A percentile compares a stretch with the other conserved stretches of the same genome.
phyloP scores from a whole-genome alignment of 2,329 filamentous ascomycete species.

The Aspergillus texensis region DNA sequence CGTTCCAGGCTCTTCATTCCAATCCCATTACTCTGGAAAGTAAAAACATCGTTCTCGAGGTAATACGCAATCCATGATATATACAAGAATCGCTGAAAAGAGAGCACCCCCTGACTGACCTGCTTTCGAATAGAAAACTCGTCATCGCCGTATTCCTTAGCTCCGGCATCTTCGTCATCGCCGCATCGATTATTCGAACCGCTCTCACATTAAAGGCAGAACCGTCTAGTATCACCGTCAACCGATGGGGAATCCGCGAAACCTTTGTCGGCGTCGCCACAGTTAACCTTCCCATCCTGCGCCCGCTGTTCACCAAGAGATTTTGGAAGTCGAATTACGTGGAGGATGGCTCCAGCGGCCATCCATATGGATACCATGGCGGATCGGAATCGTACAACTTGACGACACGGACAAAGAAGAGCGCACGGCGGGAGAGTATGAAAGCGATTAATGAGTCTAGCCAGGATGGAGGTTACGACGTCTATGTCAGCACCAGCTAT shows the following conservation, averaged over 20 bases:
- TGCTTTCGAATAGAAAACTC: background rate
- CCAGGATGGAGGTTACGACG: constrained; percentile 1
- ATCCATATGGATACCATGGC: background rate
- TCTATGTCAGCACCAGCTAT: constrained; percentile 5
- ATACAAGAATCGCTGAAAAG: background rate
- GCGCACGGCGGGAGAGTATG: constrained; percentile 1
- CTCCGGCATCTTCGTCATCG: constrained; percentile 9
- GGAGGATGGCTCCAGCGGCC: background rate
- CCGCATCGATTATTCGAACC: constrained; percentile 7
- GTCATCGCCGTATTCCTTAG: constrained; percentile 7
- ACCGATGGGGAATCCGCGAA: constrained; percentile 9
- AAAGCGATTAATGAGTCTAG: constrained; percentile 3
- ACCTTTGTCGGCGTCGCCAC: constrained; percentile 7
- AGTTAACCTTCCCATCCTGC: constrained; percentile 8
- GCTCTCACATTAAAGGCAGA: background rate
- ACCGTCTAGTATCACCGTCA: constrained; percentile 7
- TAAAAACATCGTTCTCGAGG: constrained; percentile 5
- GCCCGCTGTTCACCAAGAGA: constrained; percentile 1
- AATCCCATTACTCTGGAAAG: constrained; percentile 3
- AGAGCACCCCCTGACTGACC: background rate
- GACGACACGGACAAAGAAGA: constrained; percentile 2
- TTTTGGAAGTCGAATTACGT: background rate
- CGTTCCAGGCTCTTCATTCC: constrained; percentile 3
- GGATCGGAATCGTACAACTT: constrained; percentile 1
- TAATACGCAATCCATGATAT: background rate